phyloP scores from a whole-genome alignment of 2,329 filamentous ascomycete genomes.

The Talaromyces albobiverticillius region DNA sequence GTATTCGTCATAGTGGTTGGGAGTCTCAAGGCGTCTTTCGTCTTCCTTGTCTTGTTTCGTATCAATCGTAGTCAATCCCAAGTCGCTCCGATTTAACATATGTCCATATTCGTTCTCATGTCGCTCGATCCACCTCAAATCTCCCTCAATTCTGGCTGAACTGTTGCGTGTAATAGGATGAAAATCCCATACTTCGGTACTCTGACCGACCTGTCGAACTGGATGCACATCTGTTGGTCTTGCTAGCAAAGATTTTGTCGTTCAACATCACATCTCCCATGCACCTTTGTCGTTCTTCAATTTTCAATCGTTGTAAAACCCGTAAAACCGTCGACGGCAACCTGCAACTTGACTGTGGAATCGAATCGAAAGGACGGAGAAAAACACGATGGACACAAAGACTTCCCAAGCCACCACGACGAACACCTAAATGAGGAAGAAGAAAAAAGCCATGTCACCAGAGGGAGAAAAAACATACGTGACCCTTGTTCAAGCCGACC shows the following conservation, averaged over 20 bases:
- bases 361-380: neutral
- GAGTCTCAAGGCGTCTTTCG: no score
- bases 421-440: neutral
- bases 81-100: neutral
- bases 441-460: neutral
- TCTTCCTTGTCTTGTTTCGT: no score
- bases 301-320: neutral
- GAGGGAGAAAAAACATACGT: constrained; percentile 53
- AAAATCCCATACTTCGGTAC: neutral
- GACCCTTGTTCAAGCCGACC: constrained; percentile 63
- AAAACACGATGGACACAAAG: neutral
- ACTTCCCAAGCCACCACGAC: neutral
- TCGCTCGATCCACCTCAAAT: neutral
- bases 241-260: neutral
- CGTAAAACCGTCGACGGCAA: neutral
- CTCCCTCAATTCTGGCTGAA: neutral
- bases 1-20: neutral
- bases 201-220: neutral
- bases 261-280: neutral
- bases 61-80: neutral
- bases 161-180: neutral
- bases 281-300: neutral
- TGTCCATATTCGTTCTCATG: neutral
- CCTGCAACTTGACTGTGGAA: neutral
- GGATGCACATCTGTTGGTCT: neutral